Evolutionary conservation across 2,329 filamentous ascomycete genomes (phyloP), one percentile per base, ranked within the genome.

Genomic region (Mycosphaerelloides madeirae): DNA sequence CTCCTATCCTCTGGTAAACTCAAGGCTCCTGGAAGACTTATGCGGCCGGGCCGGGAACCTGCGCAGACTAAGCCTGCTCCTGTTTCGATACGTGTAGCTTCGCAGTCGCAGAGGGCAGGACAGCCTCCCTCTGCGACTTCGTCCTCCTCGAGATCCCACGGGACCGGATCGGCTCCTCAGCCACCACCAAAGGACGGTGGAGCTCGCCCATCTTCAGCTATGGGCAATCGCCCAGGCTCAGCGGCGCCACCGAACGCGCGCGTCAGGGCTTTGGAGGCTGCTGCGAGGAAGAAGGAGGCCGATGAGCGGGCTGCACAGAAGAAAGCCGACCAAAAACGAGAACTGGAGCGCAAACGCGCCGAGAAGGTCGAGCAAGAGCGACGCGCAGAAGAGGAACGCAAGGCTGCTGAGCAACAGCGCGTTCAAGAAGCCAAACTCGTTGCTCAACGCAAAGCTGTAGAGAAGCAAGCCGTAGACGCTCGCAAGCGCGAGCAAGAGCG

Each of bases 291-390:
- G 66, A 91, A 85, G 62, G 88, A 95, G 63, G 84, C 80, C 62
- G 89, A 95, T 57, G 87, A 94, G 61, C 80, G 82, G 37, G 86
- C 89, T 53, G 80, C 81, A 12, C 83, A 89, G 58, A 80, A 83
- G 38, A 91, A 87, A 60, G 82, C 83, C 7, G 86, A 94, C 15
- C 82, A 84, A 29, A 95, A 94, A 67, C 78, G 82, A 13, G 87
- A 94, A 57, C 71, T 85, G 28, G 88, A 95, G 62, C 81, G 85
- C 37, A 88, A 89, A 68, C 78, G 85, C 47, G 79, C 79, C 37
- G 80, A 78, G 13, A 81, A 84, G 54, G 81, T 84, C 48, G 83
- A 86, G 54, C 79, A 85, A 56, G 65, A 69, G 29, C 62, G 63
- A 29, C 55, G 59, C 8, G 56, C 52, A 11, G 66, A 68, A 43